Conservation (phyloP, 805 yeast genomes). For the Schizosaccharomyces lindneri region DNA sequence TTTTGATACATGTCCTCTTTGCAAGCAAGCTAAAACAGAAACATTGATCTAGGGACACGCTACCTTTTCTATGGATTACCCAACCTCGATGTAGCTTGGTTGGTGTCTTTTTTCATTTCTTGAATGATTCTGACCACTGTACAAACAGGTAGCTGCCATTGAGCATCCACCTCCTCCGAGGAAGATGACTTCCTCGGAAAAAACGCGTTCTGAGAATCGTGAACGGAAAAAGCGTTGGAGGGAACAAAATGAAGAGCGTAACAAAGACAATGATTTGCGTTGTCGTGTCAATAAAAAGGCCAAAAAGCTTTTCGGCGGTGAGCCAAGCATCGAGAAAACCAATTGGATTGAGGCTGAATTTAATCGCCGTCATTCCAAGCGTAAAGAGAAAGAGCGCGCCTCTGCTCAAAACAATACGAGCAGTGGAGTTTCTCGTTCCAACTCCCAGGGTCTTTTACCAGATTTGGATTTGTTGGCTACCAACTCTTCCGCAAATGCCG, state of each 20-base stretch:
- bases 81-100: too few species aligned
- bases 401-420: neutral
- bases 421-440: neutral
- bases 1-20: too few species aligned
- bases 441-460: neutral
- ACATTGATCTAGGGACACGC: too few species aligned
- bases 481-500: neutral
- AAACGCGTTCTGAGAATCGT: constrained; percentile 28
- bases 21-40: too few species aligned
- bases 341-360: constrained; percentile 61
- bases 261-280: constrained; percentile 69
- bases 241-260: constrained; percentile 51
- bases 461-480: neutral
- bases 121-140: neutral
- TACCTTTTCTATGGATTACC: too few species aligned
- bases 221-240: constrained; percentile 68
- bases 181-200: neutral
- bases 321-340: constrained; percentile 24
- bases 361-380: constrained; percentile 32
- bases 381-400: constrained; percentile 12
- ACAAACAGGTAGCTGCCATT: neutral
- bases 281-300: constrained; percentile 60
- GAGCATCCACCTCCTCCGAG: neutral
- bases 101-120: neutral
- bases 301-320: constrained; percentile 33